phyloP scores from a whole-genome alignment of 2,329 filamentous ascomycete species.

The Penicillium sp. region DNA sequence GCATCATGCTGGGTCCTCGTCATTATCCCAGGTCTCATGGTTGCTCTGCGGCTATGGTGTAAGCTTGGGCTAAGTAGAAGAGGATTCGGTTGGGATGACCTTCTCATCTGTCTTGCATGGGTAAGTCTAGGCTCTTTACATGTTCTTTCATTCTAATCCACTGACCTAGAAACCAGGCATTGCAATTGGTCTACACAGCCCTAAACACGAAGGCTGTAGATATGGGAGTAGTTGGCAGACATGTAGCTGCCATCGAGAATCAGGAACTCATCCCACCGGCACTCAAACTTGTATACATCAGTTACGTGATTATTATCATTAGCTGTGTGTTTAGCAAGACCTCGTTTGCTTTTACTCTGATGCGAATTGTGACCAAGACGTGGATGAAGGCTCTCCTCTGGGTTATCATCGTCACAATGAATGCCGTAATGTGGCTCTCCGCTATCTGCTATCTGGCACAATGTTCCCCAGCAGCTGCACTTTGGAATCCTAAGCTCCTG shows the following conservation, averaged over 20 bases:
- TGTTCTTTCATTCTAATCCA: background rate
- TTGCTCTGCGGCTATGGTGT: constrained; percentile 23
- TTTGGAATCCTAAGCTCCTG: constrained; percentile 23
- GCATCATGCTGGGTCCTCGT: constrained; percentile 28
- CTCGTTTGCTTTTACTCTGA: constrained; percentile 28
- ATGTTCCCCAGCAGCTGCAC: constrained; percentile 21
- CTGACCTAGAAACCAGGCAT: constrained; percentile 6
- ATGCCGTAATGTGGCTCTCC: constrained; percentile 26
- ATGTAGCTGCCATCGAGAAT: constrained; percentile 21
- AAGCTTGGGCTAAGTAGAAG: constrained; percentile 34
- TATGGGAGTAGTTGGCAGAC: constrained; percentile 38
- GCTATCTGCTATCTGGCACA: constrained; percentile 27
- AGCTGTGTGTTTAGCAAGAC: constrained; percentile 30
- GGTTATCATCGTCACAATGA: constrained; percentile 31
- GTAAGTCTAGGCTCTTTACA: constrained; percentile 21
- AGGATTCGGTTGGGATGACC: constrained; percentile 43
- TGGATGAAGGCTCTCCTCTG: constrained; percentile 28
- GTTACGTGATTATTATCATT: constrained; percentile 22
- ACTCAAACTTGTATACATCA: constrained; percentile 20
- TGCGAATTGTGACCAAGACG: constrained; percentile 26
- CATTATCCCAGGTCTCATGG: constrained; percentile 23
- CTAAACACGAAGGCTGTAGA: constrained; percentile 32
- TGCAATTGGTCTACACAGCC: constrained; percentile 29
- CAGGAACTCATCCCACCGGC: constrained; percentile 15
- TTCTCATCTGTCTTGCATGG: constrained; percentile 33